phyloP scores from a whole-genome alignment of 116 monocot species.

The Dioscorea cayenensis region DNA sequence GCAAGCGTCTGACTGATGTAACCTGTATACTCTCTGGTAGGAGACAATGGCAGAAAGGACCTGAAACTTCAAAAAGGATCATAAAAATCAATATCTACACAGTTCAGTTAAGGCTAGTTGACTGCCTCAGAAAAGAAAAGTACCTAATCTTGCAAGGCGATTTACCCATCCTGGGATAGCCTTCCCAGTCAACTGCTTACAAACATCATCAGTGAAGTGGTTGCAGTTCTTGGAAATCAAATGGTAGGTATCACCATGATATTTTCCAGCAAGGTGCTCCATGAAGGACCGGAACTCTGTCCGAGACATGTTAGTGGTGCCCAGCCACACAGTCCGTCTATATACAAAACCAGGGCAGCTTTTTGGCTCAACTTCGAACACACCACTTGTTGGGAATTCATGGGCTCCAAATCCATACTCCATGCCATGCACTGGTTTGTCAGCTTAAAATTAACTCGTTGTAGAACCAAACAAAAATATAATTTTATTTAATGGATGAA shows the following conservation, averaged over 20 bases:
- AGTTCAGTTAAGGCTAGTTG: background rate
- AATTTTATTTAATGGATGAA: too few species aligned
- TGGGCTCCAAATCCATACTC: slow-evolving; percentile 94
- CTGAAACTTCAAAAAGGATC: slow-evolving; percentile 36
- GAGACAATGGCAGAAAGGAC: slow-evolving; percentile 77
- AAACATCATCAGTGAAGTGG: slow-evolving; percentile 83
- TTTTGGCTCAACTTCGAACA: slow-evolving; percentile 88
- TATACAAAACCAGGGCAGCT: slow-evolving; percentile 80
- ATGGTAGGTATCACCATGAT: slow-evolving; percentile 75
- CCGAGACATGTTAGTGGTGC: slow-evolving; percentile 52
- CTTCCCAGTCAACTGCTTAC: slow-evolving; percentile 54
- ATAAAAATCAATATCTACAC: background rate
- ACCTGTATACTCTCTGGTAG: slow-evolving; percentile 70
- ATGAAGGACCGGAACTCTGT: slow-evolving; percentile 60
- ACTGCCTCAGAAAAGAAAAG: background rate
- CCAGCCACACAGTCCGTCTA: slow-evolving; percentile 63
- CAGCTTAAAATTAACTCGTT: background rate
- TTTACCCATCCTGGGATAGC: slow-evolving; percentile 84
- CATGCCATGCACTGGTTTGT: slow-evolving; percentile 64
- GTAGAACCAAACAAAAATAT: background rate
- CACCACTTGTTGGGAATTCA: slow-evolving; percentile 75
- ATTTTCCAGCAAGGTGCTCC: slow-evolving; percentile 47
- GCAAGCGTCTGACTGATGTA: slow-evolving; percentile 47
- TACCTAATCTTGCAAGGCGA: slow-evolving; percentile 79
- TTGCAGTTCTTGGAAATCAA: slow-evolving; percentile 88